These are phyloP conservation scores for Zostera marina DNA, from an alignment of 116 monocot genomes.

Conservation along the genomic window DNA sequence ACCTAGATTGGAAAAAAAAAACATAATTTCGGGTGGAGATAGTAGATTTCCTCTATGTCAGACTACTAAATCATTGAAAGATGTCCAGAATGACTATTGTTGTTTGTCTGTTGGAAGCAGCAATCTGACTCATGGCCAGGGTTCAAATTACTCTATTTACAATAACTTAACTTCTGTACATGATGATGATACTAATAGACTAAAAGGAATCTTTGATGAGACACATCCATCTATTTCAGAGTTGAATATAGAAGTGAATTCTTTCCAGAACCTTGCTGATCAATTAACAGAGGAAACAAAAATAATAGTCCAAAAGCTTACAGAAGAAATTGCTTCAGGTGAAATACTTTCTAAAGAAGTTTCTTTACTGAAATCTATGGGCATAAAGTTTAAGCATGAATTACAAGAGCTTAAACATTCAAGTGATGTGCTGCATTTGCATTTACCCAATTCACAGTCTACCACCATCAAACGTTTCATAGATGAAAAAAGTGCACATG, in stretches of 20 bases:
- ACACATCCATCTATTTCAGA: constrained; percentile 63
- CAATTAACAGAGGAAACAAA: constrained; percentile 59
- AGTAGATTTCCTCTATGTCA: constrained; percentile 20
- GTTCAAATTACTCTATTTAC: constrained; percentile 20
- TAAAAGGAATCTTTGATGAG: constrained; percentile 35
- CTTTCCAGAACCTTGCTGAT: constrained; percentile 41
- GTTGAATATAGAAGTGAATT: constrained; percentile 55
- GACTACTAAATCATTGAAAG: constrained; percentile 22
- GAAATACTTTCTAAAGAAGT: constrained; percentile 53
- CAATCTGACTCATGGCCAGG: no score
- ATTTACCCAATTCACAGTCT: not conserved
- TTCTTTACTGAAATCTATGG: constrained; percentile 53
- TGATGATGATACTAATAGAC: constrained; percentile 61
- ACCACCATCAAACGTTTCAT: not conserved
- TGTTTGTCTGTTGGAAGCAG: no score
- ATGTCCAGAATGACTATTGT: constrained; percentile 4
- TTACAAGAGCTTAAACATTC: constrained; percentile 43
- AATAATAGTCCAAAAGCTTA: constrained; percentile 35
- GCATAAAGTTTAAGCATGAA: constrained; percentile 47
- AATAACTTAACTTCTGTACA: constrained; percentile 39
- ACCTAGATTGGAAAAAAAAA: constrained; percentile 25
- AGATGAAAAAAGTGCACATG: not conserved
- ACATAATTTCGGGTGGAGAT: constrained; percentile 16
- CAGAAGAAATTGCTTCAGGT: constrained; percentile 47
- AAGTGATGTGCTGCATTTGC: constrained; percentile 13